phyloP scores from a whole-genome alignment of 768 basidiomycete species.

The Russula foetens region DNA sequence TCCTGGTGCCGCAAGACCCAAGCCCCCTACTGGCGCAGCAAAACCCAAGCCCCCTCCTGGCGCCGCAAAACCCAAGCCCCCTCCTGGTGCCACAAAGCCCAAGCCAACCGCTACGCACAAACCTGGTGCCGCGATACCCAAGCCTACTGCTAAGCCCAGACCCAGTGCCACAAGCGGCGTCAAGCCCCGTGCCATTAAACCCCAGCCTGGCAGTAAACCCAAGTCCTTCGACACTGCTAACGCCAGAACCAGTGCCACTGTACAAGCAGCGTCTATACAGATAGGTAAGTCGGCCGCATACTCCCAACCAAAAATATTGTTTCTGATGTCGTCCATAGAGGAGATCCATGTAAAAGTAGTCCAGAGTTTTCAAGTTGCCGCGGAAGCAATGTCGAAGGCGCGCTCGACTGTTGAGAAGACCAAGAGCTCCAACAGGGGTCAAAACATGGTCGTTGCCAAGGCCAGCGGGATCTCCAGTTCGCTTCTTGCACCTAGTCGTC shows the following conservation, averaged over 20 bases:
- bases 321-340: neutral
- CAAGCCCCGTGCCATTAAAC: neutral
- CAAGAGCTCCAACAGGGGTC: neutral
- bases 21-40: no score
- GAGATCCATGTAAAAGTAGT: neutral
- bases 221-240: neutral
- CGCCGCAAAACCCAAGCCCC: no score
- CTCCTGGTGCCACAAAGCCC: no score
- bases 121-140: no score
- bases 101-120: no score
- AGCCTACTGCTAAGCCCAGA: neutral
- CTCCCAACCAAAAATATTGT: neutral
- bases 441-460: neutral
- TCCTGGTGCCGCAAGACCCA: no score
- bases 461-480: slow-evolving; percentile 2
- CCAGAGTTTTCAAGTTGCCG: slow-evolving; percentile 1
- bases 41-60: no score
- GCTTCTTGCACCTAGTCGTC: slow-evolving; percentile 4
- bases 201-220: no score
- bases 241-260: no score
- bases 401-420: neutral
- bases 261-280: neutral
- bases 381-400: neutral
- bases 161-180: no score
- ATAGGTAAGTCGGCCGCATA: neutral